phyloP scores from a whole-genome alignment of 192 early-diverging fungal genomes.

The Entomortierella beljakovae region DNA sequence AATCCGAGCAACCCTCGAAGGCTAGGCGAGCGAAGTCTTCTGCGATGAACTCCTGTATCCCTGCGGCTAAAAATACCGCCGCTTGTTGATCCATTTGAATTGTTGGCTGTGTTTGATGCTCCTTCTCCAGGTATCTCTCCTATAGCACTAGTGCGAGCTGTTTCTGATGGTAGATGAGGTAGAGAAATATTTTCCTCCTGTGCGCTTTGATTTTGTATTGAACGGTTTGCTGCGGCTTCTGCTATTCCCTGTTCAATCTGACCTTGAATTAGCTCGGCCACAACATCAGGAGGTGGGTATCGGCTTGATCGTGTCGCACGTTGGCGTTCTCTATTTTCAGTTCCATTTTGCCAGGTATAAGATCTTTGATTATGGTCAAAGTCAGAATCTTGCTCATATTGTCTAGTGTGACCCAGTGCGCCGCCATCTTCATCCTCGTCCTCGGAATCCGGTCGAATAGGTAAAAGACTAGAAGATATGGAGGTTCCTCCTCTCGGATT shows the following conservation, averaged over 20 bases:
- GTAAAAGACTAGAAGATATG: constrained; percentile 26
- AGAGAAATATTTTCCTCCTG: not conserved
- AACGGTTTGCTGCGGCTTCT: constrained; percentile 4
- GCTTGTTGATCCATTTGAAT: not conserved
- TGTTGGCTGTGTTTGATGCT: not conserved
- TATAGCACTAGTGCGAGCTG: not conserved
- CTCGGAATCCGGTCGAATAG: constrained; percentile 28
- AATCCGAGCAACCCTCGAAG: constrained; percentile 21
- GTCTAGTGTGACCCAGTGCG: not conserved
- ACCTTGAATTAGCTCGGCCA: constrained; percentile 14
- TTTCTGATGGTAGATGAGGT: not conserved
- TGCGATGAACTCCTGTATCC: constrained; percentile 6
- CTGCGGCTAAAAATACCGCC: constrained; percentile 7
- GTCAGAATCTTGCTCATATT: not conserved
- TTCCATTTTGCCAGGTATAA: not conserved
- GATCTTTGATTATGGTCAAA: not conserved
- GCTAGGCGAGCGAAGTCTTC: constrained; percentile 27
- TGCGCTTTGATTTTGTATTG: not conserved
- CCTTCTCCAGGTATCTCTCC: constrained; percentile 6
- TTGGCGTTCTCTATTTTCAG: not conserved
- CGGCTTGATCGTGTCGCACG: constrained; percentile 14
- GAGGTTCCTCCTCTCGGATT: constrained; percentile 27
- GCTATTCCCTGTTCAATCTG: constrained; percentile 22
- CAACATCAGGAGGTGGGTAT: constrained; percentile 23
- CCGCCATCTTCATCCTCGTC: constrained; percentile 16